Evolutionary conservation across 1,284 basidiomycete species (phyloP).

Genomic region (Polyporus tsugae): DNA sequence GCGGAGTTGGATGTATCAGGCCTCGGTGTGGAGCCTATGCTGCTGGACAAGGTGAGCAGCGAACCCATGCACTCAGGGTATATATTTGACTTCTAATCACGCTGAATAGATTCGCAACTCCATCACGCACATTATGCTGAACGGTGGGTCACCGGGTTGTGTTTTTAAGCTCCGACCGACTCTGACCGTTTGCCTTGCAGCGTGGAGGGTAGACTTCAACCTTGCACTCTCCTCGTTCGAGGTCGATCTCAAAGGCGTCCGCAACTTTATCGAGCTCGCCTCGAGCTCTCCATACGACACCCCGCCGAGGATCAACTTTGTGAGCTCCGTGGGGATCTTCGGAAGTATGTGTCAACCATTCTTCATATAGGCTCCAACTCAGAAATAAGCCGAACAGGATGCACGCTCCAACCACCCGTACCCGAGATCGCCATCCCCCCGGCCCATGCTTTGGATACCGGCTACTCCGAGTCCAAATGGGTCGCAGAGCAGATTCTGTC

Average conservation of each 20-base stretch:
- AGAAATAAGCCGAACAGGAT: slow-evolving; percentile 9
- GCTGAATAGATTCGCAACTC: slow-evolving; percentile 29
- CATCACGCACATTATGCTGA: slow-evolving; percentile 43
- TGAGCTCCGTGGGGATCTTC: slow-evolving; percentile 44
- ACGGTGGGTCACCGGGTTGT: slow-evolving; percentile 37
- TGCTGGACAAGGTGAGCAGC: slow-evolving; percentile 39
- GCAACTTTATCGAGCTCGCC: slow-evolving; percentile 37
- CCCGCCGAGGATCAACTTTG: slow-evolving; percentile 40
- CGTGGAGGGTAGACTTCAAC: slow-evolving; percentile 49
- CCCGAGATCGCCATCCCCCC: slow-evolving; percentile 31
- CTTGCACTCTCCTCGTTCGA: slow-evolving; percentile 36
- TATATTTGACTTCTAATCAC: background rate
- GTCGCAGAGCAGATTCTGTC: slow-evolving; percentile 44
- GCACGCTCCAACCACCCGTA: slow-evolving; percentile 16
- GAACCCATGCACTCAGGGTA: background rate
- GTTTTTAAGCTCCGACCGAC: background rate
- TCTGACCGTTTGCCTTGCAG: slow-evolving; percentile 21
- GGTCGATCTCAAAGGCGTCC: slow-evolving; percentile 28
- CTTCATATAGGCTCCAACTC: background rate
- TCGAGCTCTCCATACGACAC: slow-evolving; percentile 33
- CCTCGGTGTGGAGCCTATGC: slow-evolving; percentile 39
- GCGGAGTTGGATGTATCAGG: slow-evolving; percentile 39
- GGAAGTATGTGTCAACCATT: too few species aligned
- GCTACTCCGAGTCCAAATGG: slow-evolving; percentile 52
- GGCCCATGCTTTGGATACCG: slow-evolving; percentile 41